Evolutionary conservation across 2,329 filamentous ascomycete genomes (phyloP).

Genomic region (Gliomastix tumulicola): DNA sequence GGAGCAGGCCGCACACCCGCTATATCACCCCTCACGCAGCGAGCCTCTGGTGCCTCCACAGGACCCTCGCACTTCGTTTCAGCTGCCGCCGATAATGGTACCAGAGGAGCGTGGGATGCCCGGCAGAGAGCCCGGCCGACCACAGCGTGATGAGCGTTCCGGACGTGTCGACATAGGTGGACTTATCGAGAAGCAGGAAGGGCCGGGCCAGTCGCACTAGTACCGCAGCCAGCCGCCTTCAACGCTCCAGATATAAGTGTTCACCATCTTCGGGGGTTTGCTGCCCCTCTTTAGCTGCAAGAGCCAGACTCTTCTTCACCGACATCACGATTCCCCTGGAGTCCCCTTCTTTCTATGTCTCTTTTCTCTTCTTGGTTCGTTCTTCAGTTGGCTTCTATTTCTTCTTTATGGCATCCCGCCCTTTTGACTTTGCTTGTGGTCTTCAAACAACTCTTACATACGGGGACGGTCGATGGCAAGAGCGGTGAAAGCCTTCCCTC

Average conservation of each 20-base stretch:
- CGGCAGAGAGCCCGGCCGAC: not conserved
- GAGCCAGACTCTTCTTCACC: too few species aligned
- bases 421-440: too few species aligned
- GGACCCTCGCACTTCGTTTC: slow-evolving; percentile 26
- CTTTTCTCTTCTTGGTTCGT: too few species aligned
- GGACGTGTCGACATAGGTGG: slow-evolving; percentile 54
- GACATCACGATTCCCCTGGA: too few species aligned
- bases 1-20: slow-evolving; percentile 37
- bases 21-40: slow-evolving; percentile 47
- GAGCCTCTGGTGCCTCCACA: slow-evolving; percentile 31
- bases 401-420: too few species aligned
- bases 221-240: slow-evolving; percentile 2
- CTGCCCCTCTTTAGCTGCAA: too few species aligned
- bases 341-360: too few species aligned
- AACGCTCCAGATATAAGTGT: slow-evolving; percentile 2
- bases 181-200: slow-evolving; percentile 51
- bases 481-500: too few species aligned
- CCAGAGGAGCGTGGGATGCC: slow-evolving; percentile 19
- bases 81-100: slow-evolving; percentile 41
- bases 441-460: too few species aligned
- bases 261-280: too few species aligned
- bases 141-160: slow-evolving; percentile 38
- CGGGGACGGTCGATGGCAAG: too few species aligned
- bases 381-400: too few species aligned
- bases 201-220: slow-evolving; percentile 17